Evolutionary conservation across 2,329 filamentous ascomycete species (phyloP).

Genomic region (Aureobasidium namibiae): DNA sequence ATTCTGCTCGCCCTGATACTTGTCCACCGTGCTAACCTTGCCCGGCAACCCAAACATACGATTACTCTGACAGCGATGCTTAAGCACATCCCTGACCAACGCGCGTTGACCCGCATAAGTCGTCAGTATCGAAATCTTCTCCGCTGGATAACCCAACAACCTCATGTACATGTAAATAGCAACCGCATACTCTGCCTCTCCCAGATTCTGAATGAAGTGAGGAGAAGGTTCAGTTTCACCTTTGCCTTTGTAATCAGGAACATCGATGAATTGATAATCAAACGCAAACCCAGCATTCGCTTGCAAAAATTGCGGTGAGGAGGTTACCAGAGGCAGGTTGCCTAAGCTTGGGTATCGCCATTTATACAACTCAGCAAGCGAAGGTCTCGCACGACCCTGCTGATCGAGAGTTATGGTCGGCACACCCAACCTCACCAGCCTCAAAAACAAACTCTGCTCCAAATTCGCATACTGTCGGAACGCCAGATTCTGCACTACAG

Average conservation of each 20-base stretch:
- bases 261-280: conserved; percentile 95
- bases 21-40: conserved; percentile 90
- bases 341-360: conserved; percentile 83
- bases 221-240: conserved; percentile 86
- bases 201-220: conserved; percentile 93
- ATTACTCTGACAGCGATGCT: conserved; percentile 74
- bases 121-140: conserved; percentile 77
- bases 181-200: conserved; percentile 94
- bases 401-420: conserved; percentile 84
- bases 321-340: conserved; percentile 68
- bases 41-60: conserved; percentile 81
- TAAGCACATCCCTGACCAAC: conserved; percentile 77
- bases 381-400: conserved; percentile 82
- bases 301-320: conserved; percentile 59
- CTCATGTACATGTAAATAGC: conserved; percentile 97
- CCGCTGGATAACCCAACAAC: conserved; percentile 79
- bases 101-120: conserved; percentile 91
- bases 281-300: conserved; percentile 90
- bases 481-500: conserved; percentile 87
- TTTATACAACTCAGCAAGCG: conserved; percentile 80
- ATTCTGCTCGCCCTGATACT: conserved; percentile 98
- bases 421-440: conserved; percentile 85
- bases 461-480: conserved; percentile 94
- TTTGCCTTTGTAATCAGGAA: conserved; percentile 81
- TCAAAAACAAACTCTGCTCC: conserved; percentile 89